Percentiles rank a stretch among this genome's conserved stretches.
These are phyloP conservation scores for Chytriomyces confervae DNA, from an alignment of 192 early-diverging fungal species.

Conservation along the genomic window DNA sequence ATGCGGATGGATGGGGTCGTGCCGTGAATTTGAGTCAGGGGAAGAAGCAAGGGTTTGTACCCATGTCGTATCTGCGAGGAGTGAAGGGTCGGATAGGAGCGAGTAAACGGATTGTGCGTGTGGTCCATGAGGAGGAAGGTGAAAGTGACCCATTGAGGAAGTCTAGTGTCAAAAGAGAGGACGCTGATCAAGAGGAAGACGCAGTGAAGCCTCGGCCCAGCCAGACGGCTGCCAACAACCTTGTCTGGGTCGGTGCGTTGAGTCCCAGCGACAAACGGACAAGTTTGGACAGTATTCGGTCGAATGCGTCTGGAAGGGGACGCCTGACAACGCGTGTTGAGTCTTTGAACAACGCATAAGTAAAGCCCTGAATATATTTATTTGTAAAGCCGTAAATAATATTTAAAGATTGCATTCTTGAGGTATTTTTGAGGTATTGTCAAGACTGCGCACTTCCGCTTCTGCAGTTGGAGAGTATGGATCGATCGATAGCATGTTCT, in stretches of 20 bases:
- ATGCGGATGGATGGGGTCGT: constrained; percentile 55
- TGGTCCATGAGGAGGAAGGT: constrained; percentile 10
- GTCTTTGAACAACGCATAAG: background rate
- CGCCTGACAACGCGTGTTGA: background rate
- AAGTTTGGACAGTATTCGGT: constrained; percentile 10
- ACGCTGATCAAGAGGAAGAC: background rate
- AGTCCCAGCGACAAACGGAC: constrained; percentile 13
- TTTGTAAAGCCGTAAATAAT: no score
- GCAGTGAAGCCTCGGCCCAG: background rate
- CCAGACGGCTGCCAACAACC: no score
- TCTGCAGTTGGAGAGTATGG: no score
- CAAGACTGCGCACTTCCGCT: no score
- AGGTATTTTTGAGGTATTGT: fast-evolving
- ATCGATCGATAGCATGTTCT: no score
- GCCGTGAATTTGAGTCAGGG: constrained; percentile 58
- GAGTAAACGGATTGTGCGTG: constrained; percentile 6
- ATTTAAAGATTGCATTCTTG: no score
- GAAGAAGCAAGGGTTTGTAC: constrained; percentile 48
- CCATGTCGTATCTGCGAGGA: constrained; percentile 36
- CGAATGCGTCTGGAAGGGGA: background rate
- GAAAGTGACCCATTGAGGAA: background rate
- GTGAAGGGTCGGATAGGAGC: constrained; percentile 19
- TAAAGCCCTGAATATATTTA: background rate
- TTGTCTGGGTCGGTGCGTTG: constrained; percentile 18
- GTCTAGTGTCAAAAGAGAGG: background rate